Conservation (phyloP, 129 eudicot species). For the Erigeron canadensis region DNA sequence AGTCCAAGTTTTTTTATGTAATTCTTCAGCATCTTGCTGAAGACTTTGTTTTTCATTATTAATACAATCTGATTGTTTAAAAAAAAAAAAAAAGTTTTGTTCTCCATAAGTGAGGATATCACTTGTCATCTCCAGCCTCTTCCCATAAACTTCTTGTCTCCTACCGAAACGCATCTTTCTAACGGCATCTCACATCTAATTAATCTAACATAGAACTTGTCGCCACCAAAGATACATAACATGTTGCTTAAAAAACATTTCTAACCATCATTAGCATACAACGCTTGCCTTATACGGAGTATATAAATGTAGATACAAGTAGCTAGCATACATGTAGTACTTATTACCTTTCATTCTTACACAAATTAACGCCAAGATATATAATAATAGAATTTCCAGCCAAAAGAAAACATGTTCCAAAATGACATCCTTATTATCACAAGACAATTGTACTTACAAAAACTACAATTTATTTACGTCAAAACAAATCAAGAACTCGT, state of each 20-base stretch:
- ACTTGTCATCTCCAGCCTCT: neutral
- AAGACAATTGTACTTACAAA: neutral
- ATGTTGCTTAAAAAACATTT: neutral
- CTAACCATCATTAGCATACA: neutral
- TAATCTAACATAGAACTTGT: conserved; percentile 10
- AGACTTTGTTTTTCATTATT: no score
- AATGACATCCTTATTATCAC: no score
- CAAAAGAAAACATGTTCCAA: no score
- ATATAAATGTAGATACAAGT: no score
- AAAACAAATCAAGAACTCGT: neutral
- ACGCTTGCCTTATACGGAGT: neutral
- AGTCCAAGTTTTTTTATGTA: no score
- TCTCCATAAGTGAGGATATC: conserved; percentile 18
- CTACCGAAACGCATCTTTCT: conserved; percentile 34
- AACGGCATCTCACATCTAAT: conserved; percentile 25
- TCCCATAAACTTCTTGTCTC: conserved; percentile 27
- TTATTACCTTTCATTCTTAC: neutral
- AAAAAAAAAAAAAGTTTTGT: neutral
- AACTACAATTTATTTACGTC: neutral
- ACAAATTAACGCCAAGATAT: neutral
- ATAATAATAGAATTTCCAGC: neutral
- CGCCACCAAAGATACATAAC: conserved; percentile 15
- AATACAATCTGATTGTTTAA: no score
- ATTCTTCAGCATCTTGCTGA: no score
- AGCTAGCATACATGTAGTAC: neutral